Evolutionary conservation across 2,329 filamentous ascomycete genomes (phyloP).

Genomic region (Trichoderma semiorbis): DNA sequence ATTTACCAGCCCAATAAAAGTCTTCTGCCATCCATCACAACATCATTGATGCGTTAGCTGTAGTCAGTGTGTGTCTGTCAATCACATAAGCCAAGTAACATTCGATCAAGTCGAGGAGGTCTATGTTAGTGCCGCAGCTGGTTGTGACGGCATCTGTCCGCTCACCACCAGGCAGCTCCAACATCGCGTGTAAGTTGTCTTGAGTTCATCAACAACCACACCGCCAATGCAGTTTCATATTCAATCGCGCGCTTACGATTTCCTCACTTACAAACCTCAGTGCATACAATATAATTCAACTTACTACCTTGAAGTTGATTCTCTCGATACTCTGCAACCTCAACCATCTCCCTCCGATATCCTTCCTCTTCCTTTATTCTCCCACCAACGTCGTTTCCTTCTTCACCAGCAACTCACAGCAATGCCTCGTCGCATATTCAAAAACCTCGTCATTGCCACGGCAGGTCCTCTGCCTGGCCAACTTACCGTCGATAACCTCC

Average conservation of each 20-base stretch:
- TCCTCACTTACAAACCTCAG: too few relatives aligned
- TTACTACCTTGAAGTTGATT: neutral
- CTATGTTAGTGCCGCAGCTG: neutral
- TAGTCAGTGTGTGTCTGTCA: neutral
- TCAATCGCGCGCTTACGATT: neutral
- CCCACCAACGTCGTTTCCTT: too few relatives aligned
- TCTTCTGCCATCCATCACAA: neutral
- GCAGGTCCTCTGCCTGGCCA: slow-evolving; percentile 55
- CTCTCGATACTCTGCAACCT: neutral
- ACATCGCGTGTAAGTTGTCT: neutral
- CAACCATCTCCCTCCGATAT: neutral
- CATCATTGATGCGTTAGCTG: neutral
- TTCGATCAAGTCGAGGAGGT: neutral
- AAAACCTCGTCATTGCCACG: slow-evolving; percentile 50
- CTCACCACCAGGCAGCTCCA: neutral
- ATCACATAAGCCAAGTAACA: neutral
- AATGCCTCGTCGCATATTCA: slow-evolving; percentile 46
- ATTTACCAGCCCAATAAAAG: neutral
- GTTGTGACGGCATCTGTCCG: neutral
- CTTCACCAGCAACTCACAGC: neutral
- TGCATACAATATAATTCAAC: neutral
- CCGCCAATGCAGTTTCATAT: neutral
- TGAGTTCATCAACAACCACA: neutral
- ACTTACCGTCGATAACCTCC: slow-evolving; percentile 53
- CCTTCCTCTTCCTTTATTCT: neutral